Conservation (phyloP, 106 monocot species). For the Chionographis japonica region DNA sequence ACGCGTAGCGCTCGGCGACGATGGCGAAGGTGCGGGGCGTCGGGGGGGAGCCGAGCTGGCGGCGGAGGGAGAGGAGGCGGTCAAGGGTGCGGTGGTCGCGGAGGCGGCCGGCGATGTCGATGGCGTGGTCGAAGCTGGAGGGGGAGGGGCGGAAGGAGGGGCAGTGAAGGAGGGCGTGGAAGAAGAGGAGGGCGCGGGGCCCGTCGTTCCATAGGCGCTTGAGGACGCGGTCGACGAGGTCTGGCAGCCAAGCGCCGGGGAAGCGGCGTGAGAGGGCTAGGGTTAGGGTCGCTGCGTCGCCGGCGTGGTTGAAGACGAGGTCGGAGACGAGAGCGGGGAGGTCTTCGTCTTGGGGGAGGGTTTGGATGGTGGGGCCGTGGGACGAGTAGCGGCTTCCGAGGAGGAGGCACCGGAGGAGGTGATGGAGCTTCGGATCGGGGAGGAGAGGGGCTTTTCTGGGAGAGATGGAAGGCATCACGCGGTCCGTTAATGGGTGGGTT, state of each 20-base stretch:
- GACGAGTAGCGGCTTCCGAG: too few relatives aligned
- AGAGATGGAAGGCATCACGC: too few relatives aligned
- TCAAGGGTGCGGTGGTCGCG: conserved; percentile 31
- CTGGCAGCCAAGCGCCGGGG: conserved; percentile 16
- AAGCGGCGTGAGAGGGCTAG: conserved; percentile 14
- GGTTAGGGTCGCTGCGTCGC: conserved; percentile 12
- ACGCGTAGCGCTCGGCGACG: conserved; percentile 57
- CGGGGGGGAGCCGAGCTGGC: conserved; percentile 10
- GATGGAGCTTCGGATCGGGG: neutral
- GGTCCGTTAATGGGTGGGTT: too few relatives aligned
- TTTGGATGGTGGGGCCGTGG: neutral
- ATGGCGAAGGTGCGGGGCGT: conserved; percentile 60
- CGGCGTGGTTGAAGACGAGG: conserved; percentile 31
- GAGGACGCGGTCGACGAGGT: conserved; percentile 45
- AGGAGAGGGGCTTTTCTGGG: neutral
- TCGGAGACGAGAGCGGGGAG: conserved; percentile 24
- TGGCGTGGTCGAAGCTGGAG: conserved; percentile 45
- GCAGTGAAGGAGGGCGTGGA: conserved; percentile 54
- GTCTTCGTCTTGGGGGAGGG: neutral
- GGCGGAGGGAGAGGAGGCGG: conserved; percentile 27
- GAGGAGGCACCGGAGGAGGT: neutral
- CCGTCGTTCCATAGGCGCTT: conserved; percentile 73
- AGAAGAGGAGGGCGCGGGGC: conserved; percentile 67
- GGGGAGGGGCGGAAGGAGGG: conserved; percentile 38
- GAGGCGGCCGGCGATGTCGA: conserved; percentile 57